Percentiles rank a stretch among this genome's conserved stretches.
phyloP scores from a whole-genome alignment of 495 filamentous ascomycete genomes.

The Neurospora sp. region DNA sequence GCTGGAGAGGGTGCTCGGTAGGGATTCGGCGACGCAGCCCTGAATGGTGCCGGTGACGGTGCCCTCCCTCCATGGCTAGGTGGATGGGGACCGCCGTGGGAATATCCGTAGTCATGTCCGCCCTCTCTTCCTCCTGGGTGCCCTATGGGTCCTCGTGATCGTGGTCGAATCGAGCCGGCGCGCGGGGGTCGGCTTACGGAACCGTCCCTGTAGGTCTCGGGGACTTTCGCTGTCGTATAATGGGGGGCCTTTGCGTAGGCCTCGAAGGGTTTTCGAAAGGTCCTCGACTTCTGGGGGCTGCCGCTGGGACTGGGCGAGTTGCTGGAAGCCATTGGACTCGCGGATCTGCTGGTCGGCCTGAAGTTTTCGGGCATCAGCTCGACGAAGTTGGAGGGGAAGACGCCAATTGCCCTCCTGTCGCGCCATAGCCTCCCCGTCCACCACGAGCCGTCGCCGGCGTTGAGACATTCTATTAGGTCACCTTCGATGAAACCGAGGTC shows the following conservation, averaged over 20 bases:
- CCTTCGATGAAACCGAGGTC: slow-evolving; percentile 96
- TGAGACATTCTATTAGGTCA: slow-evolving; percentile 94
- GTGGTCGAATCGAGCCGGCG: background rate
- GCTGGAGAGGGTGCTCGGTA: slow-evolving; percentile 21
- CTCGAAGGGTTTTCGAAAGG: slow-evolving; percentile 61
- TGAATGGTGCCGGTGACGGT: slow-evolving; percentile 45
- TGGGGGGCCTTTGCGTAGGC: slow-evolving; percentile 53
- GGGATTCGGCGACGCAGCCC: slow-evolving; percentile 6
- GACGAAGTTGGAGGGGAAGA: slow-evolving; percentile 97
- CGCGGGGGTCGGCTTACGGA: slow-evolving; percentile 4
- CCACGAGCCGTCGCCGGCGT: slow-evolving; percentile 95
- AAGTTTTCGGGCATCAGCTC: slow-evolving; percentile 78
- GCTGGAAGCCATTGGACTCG: slow-evolving; percentile 57
- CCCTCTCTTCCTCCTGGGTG: background rate
- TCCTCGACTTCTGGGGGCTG: slow-evolving; percentile 47
- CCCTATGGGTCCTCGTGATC: background rate
- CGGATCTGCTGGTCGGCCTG: slow-evolving; percentile 63
- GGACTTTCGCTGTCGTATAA: slow-evolving; percentile 40
- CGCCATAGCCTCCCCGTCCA: slow-evolving; percentile 88
- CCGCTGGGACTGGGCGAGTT: slow-evolving; percentile 41
- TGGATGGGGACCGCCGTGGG: slow-evolving; percentile 25
- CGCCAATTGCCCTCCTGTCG: slow-evolving; percentile 76
- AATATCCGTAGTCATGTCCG: background rate
- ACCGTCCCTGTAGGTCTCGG: slow-evolving; percentile 35
- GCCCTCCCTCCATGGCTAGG: slow-evolving; percentile 37